A percentile compares a stretch with the other conserved stretches of the same genome.
These are phyloP conservation scores for Benincasa hispida DNA, from an alignment of 306 rosid genomes.

Conservation along the genomic window DNA sequence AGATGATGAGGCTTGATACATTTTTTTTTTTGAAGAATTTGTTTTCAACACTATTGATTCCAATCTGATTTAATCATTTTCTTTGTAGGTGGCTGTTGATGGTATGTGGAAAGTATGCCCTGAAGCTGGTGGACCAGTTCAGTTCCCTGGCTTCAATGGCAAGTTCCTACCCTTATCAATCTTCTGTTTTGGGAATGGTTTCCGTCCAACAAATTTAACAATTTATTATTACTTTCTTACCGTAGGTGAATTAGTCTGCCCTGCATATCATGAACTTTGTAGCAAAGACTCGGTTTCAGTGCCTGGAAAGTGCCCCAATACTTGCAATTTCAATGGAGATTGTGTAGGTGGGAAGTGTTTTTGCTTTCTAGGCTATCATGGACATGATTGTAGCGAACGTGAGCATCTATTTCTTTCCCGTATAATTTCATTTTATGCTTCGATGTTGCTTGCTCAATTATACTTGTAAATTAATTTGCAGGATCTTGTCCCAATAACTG, in stretches of 20 bases:
- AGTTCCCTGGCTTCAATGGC: slow-evolving; percentile 83
- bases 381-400: slow-evolving; percentile 77
- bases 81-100: slow-evolving; percentile 79
- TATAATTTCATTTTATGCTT: not conserved
- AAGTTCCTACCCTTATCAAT: not conserved
- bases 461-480: slow-evolving; percentile 11
- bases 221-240: slow-evolving; percentile 2
- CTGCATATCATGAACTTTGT: slow-evolving; percentile 79
- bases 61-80: not conserved
- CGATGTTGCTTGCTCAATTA: not conserved
- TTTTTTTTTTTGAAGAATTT: not conserved
- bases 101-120: slow-evolving; percentile 85
- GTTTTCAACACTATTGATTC: not conserved
- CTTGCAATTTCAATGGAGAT: slow-evolving; percentile 83
- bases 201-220: not conserved
- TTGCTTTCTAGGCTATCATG: slow-evolving; percentile 76
- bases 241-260: slow-evolving; percentile 79
- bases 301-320: slow-evolving; percentile 55
- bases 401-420: slow-evolving; percentile 23
- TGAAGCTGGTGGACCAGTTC: slow-evolving; percentile 70
- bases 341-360: slow-evolving; percentile 83
- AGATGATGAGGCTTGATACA: not conserved
- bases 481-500: slow-evolving; percentile 71
- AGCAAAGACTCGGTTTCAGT: slow-evolving; percentile 29
- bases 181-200: not conserved